phyloP scores from a whole-genome alignment of 495 filamentous ascomycete genomes.

The Hypoxylon subgilvum region DNA sequence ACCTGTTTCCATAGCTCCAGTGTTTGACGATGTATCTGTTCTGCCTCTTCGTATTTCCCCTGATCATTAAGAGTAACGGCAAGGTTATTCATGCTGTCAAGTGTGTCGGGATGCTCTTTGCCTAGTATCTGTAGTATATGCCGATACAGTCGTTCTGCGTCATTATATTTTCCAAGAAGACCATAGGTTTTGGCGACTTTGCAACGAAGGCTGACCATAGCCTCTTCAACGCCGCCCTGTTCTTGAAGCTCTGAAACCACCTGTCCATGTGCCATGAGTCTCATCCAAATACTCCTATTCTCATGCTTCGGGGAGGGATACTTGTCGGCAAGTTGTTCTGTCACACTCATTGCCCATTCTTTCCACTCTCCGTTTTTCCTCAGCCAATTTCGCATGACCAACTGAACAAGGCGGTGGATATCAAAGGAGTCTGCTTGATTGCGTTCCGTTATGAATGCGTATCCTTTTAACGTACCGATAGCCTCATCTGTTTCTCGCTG shows the following conservation, averaged over 20 bases:
- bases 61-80: no score
- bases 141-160: no score
- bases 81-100: no score
- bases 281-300: slow-evolving; percentile 43
- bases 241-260: slow-evolving; percentile 29
- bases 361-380: slow-evolving; percentile 28
- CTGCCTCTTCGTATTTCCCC: no score
- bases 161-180: no score
- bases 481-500: slow-evolving; percentile 37
- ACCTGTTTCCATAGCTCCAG: no score
- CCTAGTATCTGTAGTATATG: no score
- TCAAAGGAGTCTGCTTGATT: slow-evolving; percentile 38
- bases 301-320: slow-evolving; percentile 44
- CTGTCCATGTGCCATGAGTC: slow-evolving; percentile 49
- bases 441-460: slow-evolving; percentile 48
- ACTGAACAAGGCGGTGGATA: slow-evolving; percentile 53
- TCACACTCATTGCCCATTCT: slow-evolving; percentile 38
- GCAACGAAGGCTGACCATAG: no score
- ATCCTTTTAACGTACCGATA: slow-evolving; percentile 49
- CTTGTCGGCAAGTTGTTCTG: slow-evolving; percentile 37
- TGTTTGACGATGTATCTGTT: no score
- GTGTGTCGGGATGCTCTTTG: no score
- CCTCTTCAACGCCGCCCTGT: background rate
- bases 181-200: no score
- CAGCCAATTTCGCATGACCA: slow-evolving; percentile 56